Percentiles rank a stretch among this genome's conserved stretches.
phyloP scores from a whole-genome alignment of 441 rosid genomes.

The Jatropha podagrica region DNA sequence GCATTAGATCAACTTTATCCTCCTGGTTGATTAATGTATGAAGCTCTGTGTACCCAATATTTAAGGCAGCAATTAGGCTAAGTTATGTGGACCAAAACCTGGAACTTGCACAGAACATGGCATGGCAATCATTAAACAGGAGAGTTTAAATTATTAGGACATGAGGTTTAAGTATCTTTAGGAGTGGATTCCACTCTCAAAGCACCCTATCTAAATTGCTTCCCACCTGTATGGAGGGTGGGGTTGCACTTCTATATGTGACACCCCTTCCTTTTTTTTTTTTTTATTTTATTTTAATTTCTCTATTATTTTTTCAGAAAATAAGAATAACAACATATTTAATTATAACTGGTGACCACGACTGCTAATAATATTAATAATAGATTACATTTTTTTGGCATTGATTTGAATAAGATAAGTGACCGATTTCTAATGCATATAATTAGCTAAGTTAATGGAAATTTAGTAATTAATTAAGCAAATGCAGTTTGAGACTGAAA shows the following conservation, averaged over 20 bases:
- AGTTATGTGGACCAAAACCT: conserved; percentile 5
- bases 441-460: not conserved
- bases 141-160: conserved; percentile 8
- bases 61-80: not conserved
- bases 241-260: conserved; percentile 8
- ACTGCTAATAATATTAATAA: no score
- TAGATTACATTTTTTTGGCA: not conserved
- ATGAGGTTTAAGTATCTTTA: not conserved
- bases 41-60: not conserved
- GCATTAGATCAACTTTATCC: no score
- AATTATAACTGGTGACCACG: no score
- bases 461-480: conserved; percentile 5
- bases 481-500: not conserved
- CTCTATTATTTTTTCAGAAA: not conserved
- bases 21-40: no score
- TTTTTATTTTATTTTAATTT: not conserved
- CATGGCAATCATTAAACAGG: not conserved
- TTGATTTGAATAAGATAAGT: conserved; percentile 20
- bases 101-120: conserved; percentile 13
- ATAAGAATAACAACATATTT: not conserved
- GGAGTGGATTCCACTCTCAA: conserved; percentile 18
- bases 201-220: not conserved
- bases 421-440: conserved; percentile 1
- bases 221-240: conserved; percentile 13
- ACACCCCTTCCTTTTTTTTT: not conserved